Evolutionary conservation across 2,329 filamentous ascomycete species (phyloP).

Genomic region (Venturia aucupariae): DNA sequence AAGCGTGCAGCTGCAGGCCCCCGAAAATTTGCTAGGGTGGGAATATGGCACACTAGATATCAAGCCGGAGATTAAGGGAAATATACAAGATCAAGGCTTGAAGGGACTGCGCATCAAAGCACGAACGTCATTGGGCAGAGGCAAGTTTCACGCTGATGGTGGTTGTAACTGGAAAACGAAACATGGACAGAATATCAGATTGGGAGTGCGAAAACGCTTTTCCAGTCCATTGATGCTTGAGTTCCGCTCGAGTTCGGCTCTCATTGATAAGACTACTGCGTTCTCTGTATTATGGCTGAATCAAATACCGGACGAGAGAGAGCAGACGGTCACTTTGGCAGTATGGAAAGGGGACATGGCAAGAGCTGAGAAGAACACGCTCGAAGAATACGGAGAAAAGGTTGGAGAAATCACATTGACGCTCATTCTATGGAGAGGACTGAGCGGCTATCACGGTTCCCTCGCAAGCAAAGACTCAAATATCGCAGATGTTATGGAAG

Average conservation of each 20-base stretch:
- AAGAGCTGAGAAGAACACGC: conserved; percentile 39
- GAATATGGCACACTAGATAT: conserved; percentile 63
- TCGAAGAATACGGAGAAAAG: conserved; percentile 47
- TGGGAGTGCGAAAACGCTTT: conserved; percentile 56
- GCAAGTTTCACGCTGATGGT: conserved; percentile 44
- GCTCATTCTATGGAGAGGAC: conserved; percentile 52
- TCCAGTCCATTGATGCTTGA: conserved; percentile 46
- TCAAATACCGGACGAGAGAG: conserved; percentile 59
- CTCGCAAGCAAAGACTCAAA: conserved; percentile 47
- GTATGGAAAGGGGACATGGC: conserved; percentile 59
- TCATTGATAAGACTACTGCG: conserved; percentile 48
- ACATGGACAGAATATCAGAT: conserved; percentile 34
- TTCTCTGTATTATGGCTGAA: conserved; percentile 61
- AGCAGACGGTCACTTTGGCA: conserved; percentile 47
- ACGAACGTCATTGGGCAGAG: conserved; percentile 46
- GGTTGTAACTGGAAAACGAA: conserved; percentile 42
- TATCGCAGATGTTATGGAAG: conserved; percentile 53
- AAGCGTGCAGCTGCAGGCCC: conserved; percentile 54
- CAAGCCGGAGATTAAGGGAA: conserved; percentile 39
- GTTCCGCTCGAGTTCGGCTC: conserved; percentile 47
- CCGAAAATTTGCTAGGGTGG: conserved; percentile 54
- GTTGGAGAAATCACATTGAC: conserved; percentile 50
- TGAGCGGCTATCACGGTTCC: conserved; percentile 49
- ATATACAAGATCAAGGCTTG: conserved; percentile 21
- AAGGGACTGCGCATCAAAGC: conserved; percentile 50